A percentile compares a stretch with the other conserved stretches of the same genome.
phyloP scores from a whole-genome alignment of 2,329 filamentous ascomycete species.

The Thielaviopsis ethacetica region DNA sequence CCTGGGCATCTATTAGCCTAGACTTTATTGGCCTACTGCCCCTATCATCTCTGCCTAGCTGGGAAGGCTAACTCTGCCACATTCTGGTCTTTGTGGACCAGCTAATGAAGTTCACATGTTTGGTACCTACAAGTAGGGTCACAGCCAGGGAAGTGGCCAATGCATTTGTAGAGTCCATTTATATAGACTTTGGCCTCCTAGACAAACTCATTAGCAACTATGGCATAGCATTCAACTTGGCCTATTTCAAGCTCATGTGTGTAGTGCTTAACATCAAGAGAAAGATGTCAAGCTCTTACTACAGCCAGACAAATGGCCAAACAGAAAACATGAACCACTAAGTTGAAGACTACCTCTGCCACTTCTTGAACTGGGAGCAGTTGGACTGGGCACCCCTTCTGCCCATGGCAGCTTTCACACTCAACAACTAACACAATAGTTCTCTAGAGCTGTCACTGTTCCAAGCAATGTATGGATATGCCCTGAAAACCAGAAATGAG shows the following conservation, averaged over 20 bases:
- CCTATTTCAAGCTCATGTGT: neutral
- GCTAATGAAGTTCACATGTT: neutral
- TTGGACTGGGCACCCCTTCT: neutral
- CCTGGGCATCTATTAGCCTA: neutral
- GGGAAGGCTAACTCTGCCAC: no score
- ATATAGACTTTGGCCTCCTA: neutral
- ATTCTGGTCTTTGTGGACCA: neutral
- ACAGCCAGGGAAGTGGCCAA: neutral
- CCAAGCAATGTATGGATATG: neutral
- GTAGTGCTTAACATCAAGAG: neutral
- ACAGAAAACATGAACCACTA: neutral
- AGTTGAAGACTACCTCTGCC: neutral
- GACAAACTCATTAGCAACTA: neutral
- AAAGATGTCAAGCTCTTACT: neutral
- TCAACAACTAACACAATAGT: neutral
- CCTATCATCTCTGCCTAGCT: neutral
- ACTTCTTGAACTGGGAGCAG: neutral
- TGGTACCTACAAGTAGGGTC: neutral
- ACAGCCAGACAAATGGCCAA: neutral
- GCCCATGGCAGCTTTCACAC: neutral
- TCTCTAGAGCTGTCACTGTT: neutral
- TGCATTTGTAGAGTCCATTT: neutral
- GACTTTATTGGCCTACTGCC: neutral
- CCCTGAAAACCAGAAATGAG: neutral
- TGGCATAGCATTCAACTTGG: neutral